Conservation (phyloP, 148 eudicot genomes). For the Rhododendron simsii region DNA sequence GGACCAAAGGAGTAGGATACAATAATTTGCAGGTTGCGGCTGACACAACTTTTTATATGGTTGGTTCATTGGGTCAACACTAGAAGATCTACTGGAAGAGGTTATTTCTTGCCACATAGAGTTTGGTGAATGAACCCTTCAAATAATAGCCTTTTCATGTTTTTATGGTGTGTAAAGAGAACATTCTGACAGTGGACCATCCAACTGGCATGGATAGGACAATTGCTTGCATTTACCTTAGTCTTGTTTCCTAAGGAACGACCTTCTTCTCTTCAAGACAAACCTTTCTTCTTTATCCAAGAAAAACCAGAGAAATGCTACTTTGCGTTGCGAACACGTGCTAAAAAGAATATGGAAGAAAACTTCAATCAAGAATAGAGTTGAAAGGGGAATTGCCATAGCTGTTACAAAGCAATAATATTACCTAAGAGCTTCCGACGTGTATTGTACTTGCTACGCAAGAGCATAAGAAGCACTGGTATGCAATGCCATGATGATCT, state of each 20-base stretch:
- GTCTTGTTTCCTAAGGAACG: neutral
- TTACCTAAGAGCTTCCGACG: neutral
- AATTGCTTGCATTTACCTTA: neutral
- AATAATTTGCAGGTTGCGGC: neutral
- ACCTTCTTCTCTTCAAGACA: neutral
- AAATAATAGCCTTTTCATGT: neutral
- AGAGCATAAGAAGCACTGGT: neutral
- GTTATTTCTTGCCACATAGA: neutral
- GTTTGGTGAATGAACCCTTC: neutral
- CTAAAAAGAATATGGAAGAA: neutral
- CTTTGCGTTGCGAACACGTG: neutral
- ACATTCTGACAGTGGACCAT: neutral
- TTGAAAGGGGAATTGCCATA: neutral
- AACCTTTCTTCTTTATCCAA: neutral
- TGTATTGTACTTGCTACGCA: neutral
- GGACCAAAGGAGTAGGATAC: neutral
- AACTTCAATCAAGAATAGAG: neutral
- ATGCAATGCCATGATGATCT: neutral
- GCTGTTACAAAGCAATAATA: neutral
- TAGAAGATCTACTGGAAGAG: neutral
- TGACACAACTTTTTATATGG: neutral
- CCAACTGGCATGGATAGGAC: neutral
- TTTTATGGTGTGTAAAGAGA: neutral
- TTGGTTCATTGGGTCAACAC: neutral
- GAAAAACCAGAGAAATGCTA: neutral